A percentile compares a stretch with the other conserved stretches of the same genome.
phyloP scores from a whole-genome alignment of 2,329 filamentous ascomycete genomes.

The Paracorniculantispora psalliotae region DNA sequence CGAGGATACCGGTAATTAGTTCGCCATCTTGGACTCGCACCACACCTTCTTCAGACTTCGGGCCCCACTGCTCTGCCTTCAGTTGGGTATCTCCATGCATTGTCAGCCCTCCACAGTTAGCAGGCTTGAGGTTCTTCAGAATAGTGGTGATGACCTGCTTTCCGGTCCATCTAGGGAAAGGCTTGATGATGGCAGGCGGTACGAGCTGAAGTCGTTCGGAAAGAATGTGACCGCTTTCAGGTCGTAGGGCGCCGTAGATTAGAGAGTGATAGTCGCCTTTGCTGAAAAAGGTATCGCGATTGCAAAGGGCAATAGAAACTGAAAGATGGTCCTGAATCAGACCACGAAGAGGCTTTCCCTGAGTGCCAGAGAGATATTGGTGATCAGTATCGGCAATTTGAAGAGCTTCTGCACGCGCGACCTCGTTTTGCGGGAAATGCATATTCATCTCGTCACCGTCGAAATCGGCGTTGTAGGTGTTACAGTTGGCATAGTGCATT shows the following conservation, averaged over 20 bases:
- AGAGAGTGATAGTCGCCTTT: constrained; percentile 86
- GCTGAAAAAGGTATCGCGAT: constrained; percentile 85
- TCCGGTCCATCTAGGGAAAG: constrained; percentile 80
- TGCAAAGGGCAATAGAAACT: constrained; percentile 86
- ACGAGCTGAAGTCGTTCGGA: constrained; percentile 77
- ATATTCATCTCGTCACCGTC: constrained; percentile 99
- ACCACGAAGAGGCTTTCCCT: constrained; percentile 88
- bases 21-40: constrained; percentile 85
- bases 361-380: constrained; percentile 91
- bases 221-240: constrained; percentile 83
- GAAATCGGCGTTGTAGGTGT: constrained; percentile 99
- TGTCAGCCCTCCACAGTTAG: constrained; percentile 69
- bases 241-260: constrained; percentile 84
- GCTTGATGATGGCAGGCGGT: constrained; percentile 76
- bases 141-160: constrained; percentile 95
- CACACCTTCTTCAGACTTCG: constrained; percentile 67
- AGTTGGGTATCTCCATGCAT: constrained; percentile 77
- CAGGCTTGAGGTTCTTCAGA: constrained; percentile 82
- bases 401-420: constrained; percentile 86
- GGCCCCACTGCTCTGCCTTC: constrained; percentile 73
- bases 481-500: constrained; percentile 99
- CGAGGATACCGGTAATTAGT: constrained; percentile 83
- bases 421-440: constrained; percentile 97
- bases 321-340: constrained; percentile 98
- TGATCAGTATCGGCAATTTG: constrained; percentile 95